Percentiles rank a stretch among this genome's conserved stretches.
Conservation (phyloP, 2,329 filamentous ascomycete genomes). For the Penicillium paneum region DNA sequence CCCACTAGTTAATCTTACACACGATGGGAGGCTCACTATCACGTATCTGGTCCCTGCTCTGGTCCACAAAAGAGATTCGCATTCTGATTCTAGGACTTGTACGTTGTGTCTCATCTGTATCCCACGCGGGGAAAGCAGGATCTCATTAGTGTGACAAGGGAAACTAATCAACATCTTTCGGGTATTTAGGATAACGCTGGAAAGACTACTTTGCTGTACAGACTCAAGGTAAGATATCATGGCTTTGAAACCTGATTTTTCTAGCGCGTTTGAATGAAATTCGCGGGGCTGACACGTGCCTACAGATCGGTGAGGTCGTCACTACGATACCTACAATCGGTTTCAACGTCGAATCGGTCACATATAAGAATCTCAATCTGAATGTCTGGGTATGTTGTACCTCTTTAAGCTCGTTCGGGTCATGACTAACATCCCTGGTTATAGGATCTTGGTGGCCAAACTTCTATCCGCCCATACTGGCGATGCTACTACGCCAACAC, state of each 20-base stretch:
- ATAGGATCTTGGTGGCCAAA: slow-evolving; percentile 91
- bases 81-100: slow-evolving; percentile 94
- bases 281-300: slow-evolving; percentile 8
- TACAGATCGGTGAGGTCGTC: slow-evolving; percentile 93
- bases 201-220: slow-evolving; percentile 95
- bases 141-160: not conserved
- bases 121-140: slow-evolving; percentile 12
- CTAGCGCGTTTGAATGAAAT: not conserved
- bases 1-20: slow-evolving; percentile 15
- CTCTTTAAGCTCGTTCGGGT: not conserved
- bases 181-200: slow-evolving; percentile 82
- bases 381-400: slow-evolving; percentile 80
- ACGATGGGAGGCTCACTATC: slow-evolving; percentile 57
- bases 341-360: slow-evolving; percentile 98
- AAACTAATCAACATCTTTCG: slow-evolving; percentile 11
- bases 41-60: slow-evolving; percentile 67
- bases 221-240: slow-evolving; percentile 70
- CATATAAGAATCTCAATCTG: slow-evolving; percentile 97
- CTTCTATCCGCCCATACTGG: slow-evolving; percentile 98
- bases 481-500: slow-evolving; percentile 99
- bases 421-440: slow-evolving; percentile 5
- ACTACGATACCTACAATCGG: slow-evolving; percentile 99
- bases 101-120: slow-evolving; percentile 39
- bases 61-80: slow-evolving; percentile 94
- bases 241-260: not conserved